Evolutionary conservation across 2,329 filamentous ascomycete genomes (phyloP).

Genomic region (Myriosclerotinia scirpicola): DNA sequence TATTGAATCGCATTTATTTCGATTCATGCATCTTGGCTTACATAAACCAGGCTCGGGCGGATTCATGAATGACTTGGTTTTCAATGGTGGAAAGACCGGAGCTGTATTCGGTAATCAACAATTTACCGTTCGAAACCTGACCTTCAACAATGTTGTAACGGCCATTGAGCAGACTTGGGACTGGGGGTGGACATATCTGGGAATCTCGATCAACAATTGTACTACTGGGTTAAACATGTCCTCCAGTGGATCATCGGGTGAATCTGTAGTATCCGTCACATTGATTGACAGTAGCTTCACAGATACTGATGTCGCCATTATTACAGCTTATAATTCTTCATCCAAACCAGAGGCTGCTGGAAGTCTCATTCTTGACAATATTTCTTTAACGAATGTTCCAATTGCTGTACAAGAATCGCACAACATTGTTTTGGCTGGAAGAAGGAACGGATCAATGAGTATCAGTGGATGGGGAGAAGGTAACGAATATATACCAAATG

Average conservation of each 20-base stretch:
- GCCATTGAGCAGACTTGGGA: conserved; percentile 59
- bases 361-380: conserved; percentile 23
- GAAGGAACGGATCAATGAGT: conserved; percentile 39
- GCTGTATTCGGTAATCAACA: conserved; percentile 65
- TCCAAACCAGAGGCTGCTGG: conserved; percentile 42
- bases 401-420: conserved; percentile 42
- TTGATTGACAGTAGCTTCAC: conserved; percentile 56
- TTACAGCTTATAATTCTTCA: conserved; percentile 53
- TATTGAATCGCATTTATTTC: neutral
- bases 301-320: conserved; percentile 51
- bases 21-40: neutral
- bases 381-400: conserved; percentile 18
- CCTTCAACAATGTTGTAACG: conserved; percentile 47
- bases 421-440: conserved; percentile 2
- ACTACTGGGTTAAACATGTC: conserved; percentile 52
- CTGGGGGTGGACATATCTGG: conserved; percentile 59
- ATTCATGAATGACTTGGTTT: conserved; percentile 58
- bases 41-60: conserved; percentile 52
- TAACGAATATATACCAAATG: conserved; percentile 54
- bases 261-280: conserved; percentile 55
- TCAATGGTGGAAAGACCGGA: conserved; percentile 61
- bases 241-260: conserved; percentile 44
- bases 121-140: conserved; percentile 58
- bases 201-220: conserved; percentile 53
- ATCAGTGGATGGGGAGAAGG: conserved; percentile 23